A percentile compares a stretch with the other conserved stretches of the same genome.
phyloP scores from a whole-genome alignment of 345 rosid genomes.

The Aethionema arabicum region DNA sequence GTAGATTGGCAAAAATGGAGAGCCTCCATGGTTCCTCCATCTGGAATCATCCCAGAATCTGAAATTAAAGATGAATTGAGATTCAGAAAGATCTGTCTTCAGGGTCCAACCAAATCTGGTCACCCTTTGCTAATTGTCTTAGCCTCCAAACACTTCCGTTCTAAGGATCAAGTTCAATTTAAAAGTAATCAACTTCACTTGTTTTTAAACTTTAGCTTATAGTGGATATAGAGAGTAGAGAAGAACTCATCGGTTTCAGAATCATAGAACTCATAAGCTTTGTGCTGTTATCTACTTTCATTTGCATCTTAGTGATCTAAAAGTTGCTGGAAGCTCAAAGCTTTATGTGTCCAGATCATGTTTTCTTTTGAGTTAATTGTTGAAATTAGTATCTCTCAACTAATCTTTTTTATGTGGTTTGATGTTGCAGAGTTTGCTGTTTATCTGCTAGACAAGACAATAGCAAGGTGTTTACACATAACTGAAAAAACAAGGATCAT shows the following conservation, averaged over 20 bases:
- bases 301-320: background rate
- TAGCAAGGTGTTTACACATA: constrained; percentile 59
- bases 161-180: constrained; percentile 70
- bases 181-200: constrained; percentile 55
- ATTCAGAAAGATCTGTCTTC: constrained; percentile 57
- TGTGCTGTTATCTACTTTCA: constrained; percentile 11
- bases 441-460: constrained; percentile 71
- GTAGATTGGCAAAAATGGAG: constrained; percentile 92
- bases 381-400: constrained; percentile 1
- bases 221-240: too few species aligned
- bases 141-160: constrained; percentile 58
- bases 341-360: background rate
- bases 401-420: constrained; percentile 13
- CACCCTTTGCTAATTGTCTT: constrained; percentile 50
- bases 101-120: constrained; percentile 58
- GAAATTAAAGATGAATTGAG: constrained; percentile 68
- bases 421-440: constrained; percentile 71
- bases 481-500: background rate
- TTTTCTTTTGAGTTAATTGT: background rate
- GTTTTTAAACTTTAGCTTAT: background rate
- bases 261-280: background rate
- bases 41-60: constrained; percentile 61
- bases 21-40: constrained; percentile 64
- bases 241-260: background rate
- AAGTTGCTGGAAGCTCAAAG: too few species aligned